A percentile compares a stretch with the other conserved stretches of the same genome.
phyloP scores from a whole-genome alignment of 2,329 filamentous ascomycete genomes.

The Penicillium aurantiogriseum region DNA sequence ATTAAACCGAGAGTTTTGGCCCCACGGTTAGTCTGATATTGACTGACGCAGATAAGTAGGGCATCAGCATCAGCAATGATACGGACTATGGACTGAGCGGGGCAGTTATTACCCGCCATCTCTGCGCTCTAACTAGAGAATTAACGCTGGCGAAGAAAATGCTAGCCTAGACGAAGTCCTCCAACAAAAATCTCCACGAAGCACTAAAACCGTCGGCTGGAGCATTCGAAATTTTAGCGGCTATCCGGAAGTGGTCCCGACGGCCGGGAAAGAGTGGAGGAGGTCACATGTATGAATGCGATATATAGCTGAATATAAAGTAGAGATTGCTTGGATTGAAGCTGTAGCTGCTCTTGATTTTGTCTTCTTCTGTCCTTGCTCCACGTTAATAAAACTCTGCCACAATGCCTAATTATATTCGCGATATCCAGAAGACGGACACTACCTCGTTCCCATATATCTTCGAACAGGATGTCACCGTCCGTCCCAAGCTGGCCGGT shows the following conservation, averaged over 20 bases:
- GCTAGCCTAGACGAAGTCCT: too few relatives aligned
- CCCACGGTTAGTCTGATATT: too few relatives aligned
- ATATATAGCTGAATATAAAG: background rate
- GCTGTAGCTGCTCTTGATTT: background rate
- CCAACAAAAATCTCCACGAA: too few relatives aligned
- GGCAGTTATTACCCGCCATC: too few relatives aligned
- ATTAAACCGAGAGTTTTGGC: too few relatives aligned
- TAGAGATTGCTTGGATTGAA: background rate
- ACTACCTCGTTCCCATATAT: slow-evolving; percentile 46
- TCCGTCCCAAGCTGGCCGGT: slow-evolving; percentile 43
- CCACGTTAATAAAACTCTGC: background rate
- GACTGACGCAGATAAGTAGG: too few relatives aligned
- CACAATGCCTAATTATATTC: background rate
- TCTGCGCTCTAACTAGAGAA: too few relatives aligned
- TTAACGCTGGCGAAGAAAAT: too few relatives aligned
- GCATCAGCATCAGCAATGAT: too few relatives aligned
- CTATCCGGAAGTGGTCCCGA: background rate
- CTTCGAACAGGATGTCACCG: slow-evolving; percentile 51
- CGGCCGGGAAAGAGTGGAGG: background rate
- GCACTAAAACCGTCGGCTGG: background rate
- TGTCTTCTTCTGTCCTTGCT: background rate
- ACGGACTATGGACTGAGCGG: too few relatives aligned
- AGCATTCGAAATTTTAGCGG: background rate
- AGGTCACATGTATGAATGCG: background rate
- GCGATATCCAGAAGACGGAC: slow-evolving; percentile 35